Conservation (phyloP, 345 rosid genomes). For the Kernera saxatilis region DNA sequence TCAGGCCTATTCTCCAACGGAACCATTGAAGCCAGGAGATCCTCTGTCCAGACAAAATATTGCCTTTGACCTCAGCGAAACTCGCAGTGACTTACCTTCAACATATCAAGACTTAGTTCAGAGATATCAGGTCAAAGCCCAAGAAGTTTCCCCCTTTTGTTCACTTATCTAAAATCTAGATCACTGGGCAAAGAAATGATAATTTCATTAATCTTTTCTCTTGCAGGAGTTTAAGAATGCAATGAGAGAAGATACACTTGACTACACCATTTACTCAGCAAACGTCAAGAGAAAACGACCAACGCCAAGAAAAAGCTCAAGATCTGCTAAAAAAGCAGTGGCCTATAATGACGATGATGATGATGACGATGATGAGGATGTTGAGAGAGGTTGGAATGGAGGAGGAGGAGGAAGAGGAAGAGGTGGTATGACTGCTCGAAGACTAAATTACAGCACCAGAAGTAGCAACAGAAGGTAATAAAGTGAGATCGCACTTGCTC, state of each 20-base stretch:
- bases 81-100: conserved; percentile 45
- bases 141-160: neutral
- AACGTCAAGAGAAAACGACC: conserved; percentile 77
- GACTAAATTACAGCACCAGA: conserved; percentile 43
- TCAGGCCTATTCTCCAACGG: conserved; percentile 89
- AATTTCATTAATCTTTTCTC: neutral
- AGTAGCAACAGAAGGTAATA: conserved; percentile 42
- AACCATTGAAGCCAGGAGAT: conserved; percentile 74
- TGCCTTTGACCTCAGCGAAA: conserved; percentile 60
- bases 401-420: conserved; percentile 34
- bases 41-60: conserved; percentile 64
- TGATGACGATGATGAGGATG: conserved; percentile 41
- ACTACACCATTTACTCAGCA: conserved; percentile 73
- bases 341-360: conserved; percentile 37
- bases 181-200: neutral
- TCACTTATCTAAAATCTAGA: neutral
- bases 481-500: conserved; percentile 1
- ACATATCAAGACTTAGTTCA: conserved; percentile 60
- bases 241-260: conserved; percentile 76
- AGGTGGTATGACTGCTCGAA: conserved; percentile 37
- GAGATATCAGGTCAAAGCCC: conserved; percentile 68
- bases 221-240: conserved; percentile 88
- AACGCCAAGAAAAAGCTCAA: conserved; percentile 32
- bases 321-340: conserved; percentile 26
- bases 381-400: conserved; percentile 52